These are phyloP conservation scores for Aquilaria yunnanensis DNA, from an alignment of 345 rosid genomes.

Conservation along the genomic window DNA sequence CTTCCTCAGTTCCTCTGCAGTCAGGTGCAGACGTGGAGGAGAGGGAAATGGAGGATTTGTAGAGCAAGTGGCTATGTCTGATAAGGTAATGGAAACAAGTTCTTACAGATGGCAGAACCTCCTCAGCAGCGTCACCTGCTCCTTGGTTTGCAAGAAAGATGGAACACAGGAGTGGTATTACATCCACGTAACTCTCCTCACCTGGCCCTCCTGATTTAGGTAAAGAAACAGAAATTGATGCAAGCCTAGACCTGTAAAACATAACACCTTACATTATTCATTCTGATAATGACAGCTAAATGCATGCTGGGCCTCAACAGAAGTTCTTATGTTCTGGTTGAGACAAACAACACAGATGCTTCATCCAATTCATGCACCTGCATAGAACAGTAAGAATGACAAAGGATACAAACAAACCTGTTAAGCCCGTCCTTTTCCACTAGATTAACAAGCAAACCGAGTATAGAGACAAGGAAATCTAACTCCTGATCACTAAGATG, in stretches of 20 bases:
- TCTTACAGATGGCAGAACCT: slow-evolving; percentile 61
- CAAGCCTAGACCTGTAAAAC: slow-evolving; percentile 71
- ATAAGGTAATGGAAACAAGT: background rate
- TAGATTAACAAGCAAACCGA: slow-evolving; percentile 89
- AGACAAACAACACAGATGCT: too few species aligned
- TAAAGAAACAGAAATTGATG: slow-evolving; percentile 53
- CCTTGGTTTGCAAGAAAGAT: slow-evolving; percentile 79
- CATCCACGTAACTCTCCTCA: slow-evolving; percentile 41
- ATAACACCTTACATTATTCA: background rate
- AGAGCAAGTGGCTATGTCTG: background rate
- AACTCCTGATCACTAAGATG: slow-evolving; percentile 80
- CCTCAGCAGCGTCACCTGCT: slow-evolving; percentile 57
- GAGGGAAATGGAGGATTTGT: background rate
- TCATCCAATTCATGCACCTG: background rate
- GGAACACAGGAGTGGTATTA: slow-evolving; percentile 76
- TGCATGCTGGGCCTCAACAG: background rate
- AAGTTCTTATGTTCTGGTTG: too few species aligned
- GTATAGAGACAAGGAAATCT: slow-evolving; percentile 92
- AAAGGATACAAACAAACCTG: slow-evolving; percentile 46
- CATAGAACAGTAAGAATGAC: background rate
- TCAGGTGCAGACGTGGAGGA: background rate
- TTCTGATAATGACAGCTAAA: too few species aligned
- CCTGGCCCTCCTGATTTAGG: slow-evolving; percentile 41
- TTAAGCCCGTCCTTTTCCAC: slow-evolving; percentile 87
- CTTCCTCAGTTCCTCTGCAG: background rate